Percentiles rank a stretch among this genome's conserved stretches.
Evolutionary conservation across 1,139 yeast genomes (phyloP).

Genomic region (Sugiyamaella castrensis): DNA sequence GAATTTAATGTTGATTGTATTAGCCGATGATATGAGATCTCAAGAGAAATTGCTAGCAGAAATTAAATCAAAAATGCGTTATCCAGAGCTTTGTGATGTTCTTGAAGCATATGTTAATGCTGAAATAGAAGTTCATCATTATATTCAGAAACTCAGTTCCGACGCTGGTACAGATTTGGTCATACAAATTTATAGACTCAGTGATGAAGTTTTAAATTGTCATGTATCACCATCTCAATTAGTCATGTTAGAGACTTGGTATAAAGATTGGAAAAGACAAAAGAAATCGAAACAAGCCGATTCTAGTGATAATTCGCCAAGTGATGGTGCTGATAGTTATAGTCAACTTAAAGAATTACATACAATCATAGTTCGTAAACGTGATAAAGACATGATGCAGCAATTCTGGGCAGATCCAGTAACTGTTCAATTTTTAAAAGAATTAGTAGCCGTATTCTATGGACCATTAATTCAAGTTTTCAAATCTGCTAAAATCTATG

Average conservation of each 20-base stretch:
- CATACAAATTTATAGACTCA: conserved; percentile 10
- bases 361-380: conserved; percentile 60
- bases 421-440: conserved; percentile 65
- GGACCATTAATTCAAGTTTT: conserved; percentile 79
- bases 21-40: conserved; percentile 74
- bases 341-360: conserved; percentile 58
- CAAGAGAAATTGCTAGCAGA: conserved; percentile 55
- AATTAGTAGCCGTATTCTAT: conserved; percentile 71
- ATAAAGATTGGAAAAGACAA: conserved; percentile 21
- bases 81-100: conserved; percentile 32
- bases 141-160: conserved; percentile 10
- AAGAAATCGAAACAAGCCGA: neutral
- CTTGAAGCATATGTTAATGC: conserved; percentile 33
- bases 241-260: conserved; percentile 40
- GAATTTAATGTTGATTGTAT: conserved; percentile 65
- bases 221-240: conserved; percentile 3
- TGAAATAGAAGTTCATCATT: conserved; percentile 5
- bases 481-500: conserved; percentile 70
- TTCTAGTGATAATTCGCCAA: conserved; percentile 28
- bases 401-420: conserved; percentile 85
- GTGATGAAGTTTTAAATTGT: neutral
- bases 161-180: conserved; percentile 14
- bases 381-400: conserved; percentile 71
- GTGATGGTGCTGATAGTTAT: conserved; percentile 34
- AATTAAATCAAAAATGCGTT: conserved; percentile 43